These are phyloP conservation scores for Pinus taeda DNA, from an alignment of 75 land plant genomes.

Conservation along the genomic window DNA sequence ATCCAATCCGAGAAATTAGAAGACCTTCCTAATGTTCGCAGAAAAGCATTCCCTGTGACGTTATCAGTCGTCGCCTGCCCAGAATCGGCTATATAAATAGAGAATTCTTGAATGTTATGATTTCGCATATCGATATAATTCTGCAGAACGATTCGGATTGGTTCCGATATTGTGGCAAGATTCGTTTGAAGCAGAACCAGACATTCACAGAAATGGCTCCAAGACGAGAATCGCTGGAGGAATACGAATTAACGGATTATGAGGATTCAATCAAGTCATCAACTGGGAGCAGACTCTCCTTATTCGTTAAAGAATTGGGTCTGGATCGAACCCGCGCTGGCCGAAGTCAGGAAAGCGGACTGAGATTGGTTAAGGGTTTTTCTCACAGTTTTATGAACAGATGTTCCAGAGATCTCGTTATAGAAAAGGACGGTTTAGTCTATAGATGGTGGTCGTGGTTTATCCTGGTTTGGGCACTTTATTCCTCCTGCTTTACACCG, in stretches of 20 bases:
- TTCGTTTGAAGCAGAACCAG: no score
- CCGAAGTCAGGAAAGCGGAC: background rate
- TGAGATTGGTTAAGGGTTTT: background rate
- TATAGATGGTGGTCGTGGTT: slow-evolving; percentile 53
- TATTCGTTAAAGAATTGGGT: background rate
- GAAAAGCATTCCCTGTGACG: no score
- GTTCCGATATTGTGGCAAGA: no score
- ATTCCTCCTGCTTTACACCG: slow-evolving; percentile 79
- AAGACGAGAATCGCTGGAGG: background rate
- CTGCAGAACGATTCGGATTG: no score
- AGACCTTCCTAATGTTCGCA: no score
- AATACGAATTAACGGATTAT: background rate
- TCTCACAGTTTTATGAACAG: background rate
- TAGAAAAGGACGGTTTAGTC: slow-evolving; percentile 15
- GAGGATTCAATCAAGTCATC: background rate
- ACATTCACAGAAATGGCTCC: background rate
- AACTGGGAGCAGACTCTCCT: background rate
- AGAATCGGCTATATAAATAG: no score
- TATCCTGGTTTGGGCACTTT: slow-evolving; percentile 65
- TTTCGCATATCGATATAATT: no score
- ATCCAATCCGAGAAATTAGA: no score
- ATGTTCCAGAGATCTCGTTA: background rate
- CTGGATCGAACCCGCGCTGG: background rate
- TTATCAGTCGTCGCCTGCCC: no score
- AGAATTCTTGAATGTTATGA: no score